Conservation (phyloP, 768 basidiomycete species). For the Pulveroboletus sp. region DNA sequence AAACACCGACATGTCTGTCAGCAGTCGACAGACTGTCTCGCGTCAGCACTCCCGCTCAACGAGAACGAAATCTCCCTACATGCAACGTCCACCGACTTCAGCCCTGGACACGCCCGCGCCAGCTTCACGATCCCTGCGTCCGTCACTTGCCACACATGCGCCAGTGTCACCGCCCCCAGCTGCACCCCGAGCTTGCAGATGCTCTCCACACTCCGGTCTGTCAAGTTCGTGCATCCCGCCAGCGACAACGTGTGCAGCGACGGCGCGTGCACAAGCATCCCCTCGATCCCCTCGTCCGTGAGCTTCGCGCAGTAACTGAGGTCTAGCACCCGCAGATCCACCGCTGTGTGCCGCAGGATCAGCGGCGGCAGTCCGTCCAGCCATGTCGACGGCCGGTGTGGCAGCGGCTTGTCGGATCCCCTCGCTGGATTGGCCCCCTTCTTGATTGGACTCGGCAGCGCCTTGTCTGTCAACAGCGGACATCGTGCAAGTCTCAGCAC, state of each 20-base stretch:
- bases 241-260: constrained; percentile 73
- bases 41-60: constrained; percentile 13
- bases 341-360: constrained; percentile 60
- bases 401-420: constrained; percentile 47
- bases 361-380: constrained; percentile 62
- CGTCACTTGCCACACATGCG: constrained; percentile 78
- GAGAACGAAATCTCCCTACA: constrained; percentile 50
- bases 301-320: constrained; percentile 66
- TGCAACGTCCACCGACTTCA: constrained; percentile 83
- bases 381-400: constrained; percentile 57
- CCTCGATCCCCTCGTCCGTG: constrained; percentile 74
- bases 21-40: constrained; percentile 66
- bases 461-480: constrained; percentile 70
- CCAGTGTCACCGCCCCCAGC: constrained; percentile 77
- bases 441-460: constrained; percentile 59
- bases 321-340: constrained; percentile 77
- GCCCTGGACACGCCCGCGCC: constrained; percentile 64
- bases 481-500: constrained; percentile 79
- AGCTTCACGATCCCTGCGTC: constrained; percentile 70
- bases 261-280: constrained; percentile 73
- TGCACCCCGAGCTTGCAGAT: constrained; percentile 72
- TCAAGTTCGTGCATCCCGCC: constrained; percentile 74
- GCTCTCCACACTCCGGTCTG: constrained; percentile 65
- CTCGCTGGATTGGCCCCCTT: constrained; percentile 29
- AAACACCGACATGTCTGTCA: constrained; percentile 84